Percentiles rank a stretch among this genome's conserved stretches.
These are phyloP conservation scores for Moesziomyces sp. DNA, from an alignment of 1,284 basidiomycete species.

Conservation along the genomic window DNA sequence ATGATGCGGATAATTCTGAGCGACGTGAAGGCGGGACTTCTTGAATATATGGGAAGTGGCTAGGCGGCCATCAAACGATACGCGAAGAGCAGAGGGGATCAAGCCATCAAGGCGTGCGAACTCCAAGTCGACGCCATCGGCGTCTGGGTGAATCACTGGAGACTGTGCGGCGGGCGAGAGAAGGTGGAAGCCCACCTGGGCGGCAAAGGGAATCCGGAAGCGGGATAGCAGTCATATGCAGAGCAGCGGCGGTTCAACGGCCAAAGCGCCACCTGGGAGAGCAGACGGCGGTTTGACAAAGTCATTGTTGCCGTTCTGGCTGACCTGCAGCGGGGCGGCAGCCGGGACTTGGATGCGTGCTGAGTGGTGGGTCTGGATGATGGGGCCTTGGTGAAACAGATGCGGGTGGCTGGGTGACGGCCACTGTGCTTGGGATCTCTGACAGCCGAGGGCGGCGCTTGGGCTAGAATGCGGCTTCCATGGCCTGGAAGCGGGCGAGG, in stretches of 20 bases:
- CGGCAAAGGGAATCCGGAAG: constrained; percentile 12
- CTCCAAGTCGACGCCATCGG: constrained; percentile 19
- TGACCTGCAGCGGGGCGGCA: too few species aligned
- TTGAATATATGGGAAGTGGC: constrained; percentile 29
- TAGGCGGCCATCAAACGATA: constrained; percentile 2
- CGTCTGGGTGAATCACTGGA: constrained; percentile 1
- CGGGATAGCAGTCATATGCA: constrained; percentile 2
- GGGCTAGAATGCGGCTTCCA: too few species aligned
- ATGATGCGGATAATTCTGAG: neutral
- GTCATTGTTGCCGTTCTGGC: too few species aligned
- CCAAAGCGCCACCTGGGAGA: too few species aligned
- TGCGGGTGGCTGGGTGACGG: too few species aligned
- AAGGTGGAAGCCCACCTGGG: neutral
- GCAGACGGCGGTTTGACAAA: too few species aligned
- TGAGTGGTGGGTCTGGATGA: too few species aligned
- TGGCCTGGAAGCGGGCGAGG: too few species aligned
- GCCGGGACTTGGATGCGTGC: too few species aligned
- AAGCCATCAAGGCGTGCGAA: neutral
- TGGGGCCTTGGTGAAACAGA: too few species aligned
- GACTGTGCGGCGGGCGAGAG: neutral
- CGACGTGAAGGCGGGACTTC: neutral
- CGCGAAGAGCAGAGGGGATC: neutral
- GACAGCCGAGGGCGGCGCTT: too few species aligned
- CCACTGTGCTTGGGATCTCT: too few species aligned
- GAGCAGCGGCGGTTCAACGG: neutral